phyloP scores from a whole-genome alignment of 2,329 filamentous ascomycete species.

The Colletotrichum sidae region DNA sequence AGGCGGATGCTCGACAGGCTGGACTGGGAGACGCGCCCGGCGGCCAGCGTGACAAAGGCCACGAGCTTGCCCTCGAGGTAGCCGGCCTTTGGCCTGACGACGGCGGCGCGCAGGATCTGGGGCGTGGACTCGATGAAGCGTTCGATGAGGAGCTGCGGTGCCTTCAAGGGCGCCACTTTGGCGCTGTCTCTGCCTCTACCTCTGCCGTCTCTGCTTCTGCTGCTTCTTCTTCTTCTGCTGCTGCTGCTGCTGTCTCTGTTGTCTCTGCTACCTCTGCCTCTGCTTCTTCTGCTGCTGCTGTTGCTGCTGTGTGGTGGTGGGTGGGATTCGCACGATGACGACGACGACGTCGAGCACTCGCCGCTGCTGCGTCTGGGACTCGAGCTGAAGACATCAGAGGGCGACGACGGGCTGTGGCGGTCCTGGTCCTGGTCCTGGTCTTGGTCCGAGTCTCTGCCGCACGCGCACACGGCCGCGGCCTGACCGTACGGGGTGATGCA shows the following conservation, averaged over 20 bases:
- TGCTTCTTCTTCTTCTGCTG: no score
- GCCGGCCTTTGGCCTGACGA: slow-evolving; percentile 61
- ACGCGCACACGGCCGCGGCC: slow-evolving; percentile 11
- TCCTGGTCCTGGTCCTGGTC: background rate
- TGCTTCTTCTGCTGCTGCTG: no score
- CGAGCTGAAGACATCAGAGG: slow-evolving; percentile 39
- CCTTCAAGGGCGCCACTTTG: slow-evolving; percentile 16
- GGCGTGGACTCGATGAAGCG: slow-evolving; percentile 51
- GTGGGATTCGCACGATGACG: slow-evolving; percentile 24
- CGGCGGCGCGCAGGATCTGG: slow-evolving; percentile 54
- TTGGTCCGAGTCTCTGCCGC: slow-evolving; percentile 27
- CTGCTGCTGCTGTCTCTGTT: no score
- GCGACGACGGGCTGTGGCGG: slow-evolving; percentile 16
- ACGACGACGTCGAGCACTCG: slow-evolving; percentile 25
- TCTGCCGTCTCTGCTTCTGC: background rate
- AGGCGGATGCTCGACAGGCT: slow-evolving; percentile 48
- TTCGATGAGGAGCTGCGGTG: slow-evolving; percentile 25
- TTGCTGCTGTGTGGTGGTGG: background rate
- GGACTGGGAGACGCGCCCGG: slow-evolving; percentile 41
- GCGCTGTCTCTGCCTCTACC: slow-evolving; percentile 1
- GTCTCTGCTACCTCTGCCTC: no score
- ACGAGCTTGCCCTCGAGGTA: slow-evolving; percentile 62
- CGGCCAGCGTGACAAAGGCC: slow-evolving; percentile 56
- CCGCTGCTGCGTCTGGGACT: slow-evolving; percentile 33
- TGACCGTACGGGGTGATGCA: slow-evolving; percentile 46